phyloP scores from a whole-genome alignment of 2,329 filamentous ascomycete genomes.

The Venturia oleaginea region DNA sequence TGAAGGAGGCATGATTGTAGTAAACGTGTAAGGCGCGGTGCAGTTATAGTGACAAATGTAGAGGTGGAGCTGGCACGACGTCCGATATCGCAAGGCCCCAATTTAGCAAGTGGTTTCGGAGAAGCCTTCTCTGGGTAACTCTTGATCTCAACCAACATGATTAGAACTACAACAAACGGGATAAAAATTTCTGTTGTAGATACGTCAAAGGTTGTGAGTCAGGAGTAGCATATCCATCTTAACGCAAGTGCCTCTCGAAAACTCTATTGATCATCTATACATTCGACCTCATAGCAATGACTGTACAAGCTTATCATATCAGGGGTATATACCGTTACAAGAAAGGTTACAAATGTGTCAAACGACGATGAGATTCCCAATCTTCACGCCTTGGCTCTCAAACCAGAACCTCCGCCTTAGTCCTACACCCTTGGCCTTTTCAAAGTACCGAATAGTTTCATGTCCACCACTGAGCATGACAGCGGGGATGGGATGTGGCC shows the following conservation, averaged over 20 bases:
- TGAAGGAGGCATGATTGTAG: background rate
- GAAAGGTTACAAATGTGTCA: slow-evolving; percentile 20
- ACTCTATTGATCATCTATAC: background rate
- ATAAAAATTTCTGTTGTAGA: background rate
- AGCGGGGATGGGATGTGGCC: slow-evolving; percentile 68
- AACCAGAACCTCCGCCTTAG: slow-evolving; percentile 71
- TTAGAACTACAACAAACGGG: background rate
- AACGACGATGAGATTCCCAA: slow-evolving; percentile 68
- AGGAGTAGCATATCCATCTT: background rate
- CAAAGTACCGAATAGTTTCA: slow-evolving; percentile 55
- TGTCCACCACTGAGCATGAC: slow-evolving; percentile 71
- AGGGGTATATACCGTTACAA: background rate
- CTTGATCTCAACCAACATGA: background rate
- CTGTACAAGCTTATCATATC: background rate
- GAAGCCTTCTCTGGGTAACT: background rate
- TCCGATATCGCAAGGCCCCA: background rate
- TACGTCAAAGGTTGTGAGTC: background rate
- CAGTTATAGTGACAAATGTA: background rate
- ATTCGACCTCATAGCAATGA: background rate
- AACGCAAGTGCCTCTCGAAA: background rate
- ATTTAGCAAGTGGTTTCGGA: background rate
- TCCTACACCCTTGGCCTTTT: slow-evolving; percentile 57
- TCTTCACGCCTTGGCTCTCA: slow-evolving; percentile 67
- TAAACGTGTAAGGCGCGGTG: background rate
- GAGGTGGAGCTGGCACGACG: background rate